A percentile compares a stretch with the other conserved stretches of the same genome.
phyloP scores from a whole-genome alignment of 192 early-diverging fungal species.

The Dimargaris xerosporica region DNA sequence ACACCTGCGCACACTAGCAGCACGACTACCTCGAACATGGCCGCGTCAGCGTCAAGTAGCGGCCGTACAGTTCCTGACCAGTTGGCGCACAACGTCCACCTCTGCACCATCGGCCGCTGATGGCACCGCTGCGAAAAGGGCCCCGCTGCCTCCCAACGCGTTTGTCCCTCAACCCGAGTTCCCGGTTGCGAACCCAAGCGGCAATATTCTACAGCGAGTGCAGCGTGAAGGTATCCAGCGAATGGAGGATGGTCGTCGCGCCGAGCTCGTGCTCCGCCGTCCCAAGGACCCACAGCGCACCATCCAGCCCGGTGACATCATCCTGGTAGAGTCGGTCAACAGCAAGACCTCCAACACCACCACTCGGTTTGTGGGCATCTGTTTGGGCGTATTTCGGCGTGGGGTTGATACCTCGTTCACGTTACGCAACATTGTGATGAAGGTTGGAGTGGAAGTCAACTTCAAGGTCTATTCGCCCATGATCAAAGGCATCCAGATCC shows the following conservation, averaged over 20 bases:
- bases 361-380: constrained; percentile 53
- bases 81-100: neutral
- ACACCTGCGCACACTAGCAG: no score
- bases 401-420: constrained; percentile 63
- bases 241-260: constrained; percentile 36
- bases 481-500: constrained; percentile 52
- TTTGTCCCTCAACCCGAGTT: no score
- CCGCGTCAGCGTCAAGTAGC: no score
- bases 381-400: constrained; percentile 54
- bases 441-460: constrained; percentile 60
- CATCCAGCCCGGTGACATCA: constrained; percentile 39
- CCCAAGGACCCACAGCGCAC: constrained; percentile 36
- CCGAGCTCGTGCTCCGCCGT: constrained; percentile 42
- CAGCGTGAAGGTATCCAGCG: constrained; percentile 39
- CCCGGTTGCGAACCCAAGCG: no score
- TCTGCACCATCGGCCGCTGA: no score
- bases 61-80: no score
- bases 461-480: constrained; percentile 62
- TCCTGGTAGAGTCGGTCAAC: constrained; percentile 52
- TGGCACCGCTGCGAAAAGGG: no score
- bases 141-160: no score
- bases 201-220: no score
- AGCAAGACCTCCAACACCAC: constrained; percentile 28
- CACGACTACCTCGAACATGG: no score
- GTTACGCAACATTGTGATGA: constrained; percentile 58